Evolutionary conservation across 139 green algal genomes (phyloP).

Genomic region (Closterium sp.): DNA sequence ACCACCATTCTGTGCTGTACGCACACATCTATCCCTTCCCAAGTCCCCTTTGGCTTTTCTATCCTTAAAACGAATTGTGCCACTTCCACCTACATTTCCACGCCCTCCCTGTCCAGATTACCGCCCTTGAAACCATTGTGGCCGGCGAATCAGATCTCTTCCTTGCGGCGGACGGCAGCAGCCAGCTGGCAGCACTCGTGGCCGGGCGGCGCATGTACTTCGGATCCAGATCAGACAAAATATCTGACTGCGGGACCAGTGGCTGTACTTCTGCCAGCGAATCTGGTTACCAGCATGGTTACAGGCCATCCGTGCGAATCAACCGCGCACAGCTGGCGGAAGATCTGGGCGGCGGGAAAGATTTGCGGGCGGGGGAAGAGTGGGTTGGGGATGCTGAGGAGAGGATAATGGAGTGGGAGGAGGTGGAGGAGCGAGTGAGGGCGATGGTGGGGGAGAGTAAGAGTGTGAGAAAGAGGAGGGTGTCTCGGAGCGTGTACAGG

Average conservation of each 20-base stretch:
- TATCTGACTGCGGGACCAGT: too few relatives aligned
- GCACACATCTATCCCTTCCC: too few relatives aligned
- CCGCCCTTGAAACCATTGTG: neutral
- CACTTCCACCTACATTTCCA: too few relatives aligned
- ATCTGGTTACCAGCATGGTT: neutral
- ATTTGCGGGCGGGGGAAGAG: neutral
- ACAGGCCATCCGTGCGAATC: neutral
- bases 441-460: neutral
- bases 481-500: slow-evolving; percentile 2
- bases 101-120: neutral
- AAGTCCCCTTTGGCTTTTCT: too few relatives aligned
- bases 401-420: neutral
- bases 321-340: neutral
- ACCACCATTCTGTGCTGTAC: neutral
- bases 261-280: too few relatives aligned
- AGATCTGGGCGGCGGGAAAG: neutral
- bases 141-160: neutral
- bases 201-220: neutral
- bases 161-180: neutral
- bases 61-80: too few relatives aligned
- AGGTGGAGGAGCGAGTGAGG: neutral
- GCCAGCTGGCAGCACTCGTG: slow-evolving; percentile 2
- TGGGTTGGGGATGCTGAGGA: neutral
- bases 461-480: neutral
- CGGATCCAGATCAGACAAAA: neutral